A percentile compares a stretch with the other conserved stretches of the same genome.
phyloP scores from a whole-genome alignment of 1,284 basidiomycete genomes.

The Puccinia polysora region DNA sequence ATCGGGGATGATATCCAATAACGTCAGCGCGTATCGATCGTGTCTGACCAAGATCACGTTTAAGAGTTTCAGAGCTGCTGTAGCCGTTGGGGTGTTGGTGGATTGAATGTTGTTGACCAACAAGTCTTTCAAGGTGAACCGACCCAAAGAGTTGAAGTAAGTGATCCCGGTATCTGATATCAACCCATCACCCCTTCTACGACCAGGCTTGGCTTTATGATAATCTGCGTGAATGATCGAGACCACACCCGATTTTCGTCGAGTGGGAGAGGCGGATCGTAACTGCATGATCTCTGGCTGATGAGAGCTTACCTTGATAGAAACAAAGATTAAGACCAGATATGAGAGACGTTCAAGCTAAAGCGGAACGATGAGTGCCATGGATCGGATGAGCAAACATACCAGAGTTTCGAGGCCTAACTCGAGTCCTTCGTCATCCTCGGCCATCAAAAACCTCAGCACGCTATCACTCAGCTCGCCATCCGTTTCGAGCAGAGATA shows the following conservation, averaged over 20 bases:
- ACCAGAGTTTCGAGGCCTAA: no score
- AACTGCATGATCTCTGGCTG: slow-evolving; percentile 10
- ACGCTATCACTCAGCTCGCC: slow-evolving; percentile 64
- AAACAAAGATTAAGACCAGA: not conserved
- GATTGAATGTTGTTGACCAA: slow-evolving; percentile 72
- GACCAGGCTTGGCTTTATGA: slow-evolving; percentile 33
- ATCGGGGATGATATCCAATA: slow-evolving; percentile 67
- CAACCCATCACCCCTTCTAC: slow-evolving; percentile 56
- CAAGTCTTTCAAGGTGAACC: slow-evolving; percentile 84
- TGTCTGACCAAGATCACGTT: slow-evolving; percentile 69
- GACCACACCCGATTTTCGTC: slow-evolving; percentile 78
- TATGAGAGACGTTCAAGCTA: slow-evolving; percentile 47
- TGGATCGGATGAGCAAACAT: no score
- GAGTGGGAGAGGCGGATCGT: slow-evolving; percentile 51
- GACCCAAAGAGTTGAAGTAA: slow-evolving; percentile 76
- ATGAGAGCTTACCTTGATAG: slow-evolving; percentile 1
- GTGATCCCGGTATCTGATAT: slow-evolving; percentile 60
- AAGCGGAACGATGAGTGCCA: slow-evolving; percentile 46
- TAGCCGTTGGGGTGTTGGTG: slow-evolving; percentile 61
- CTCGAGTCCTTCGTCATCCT: slow-evolving; percentile 66
- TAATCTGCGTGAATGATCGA: slow-evolving; percentile 68
- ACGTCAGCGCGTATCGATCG: slow-evolving; percentile 63
- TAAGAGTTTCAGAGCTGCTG: slow-evolving; percentile 72
- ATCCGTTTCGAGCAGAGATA: slow-evolving; percentile 69
- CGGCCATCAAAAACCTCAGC: slow-evolving; percentile 71